Evolutionary conservation across 176 grass and related monocot genomes (phyloP), one percentile per base, ranked within the genome.

Genomic region (Tillandsia leiboldiana): DNA sequence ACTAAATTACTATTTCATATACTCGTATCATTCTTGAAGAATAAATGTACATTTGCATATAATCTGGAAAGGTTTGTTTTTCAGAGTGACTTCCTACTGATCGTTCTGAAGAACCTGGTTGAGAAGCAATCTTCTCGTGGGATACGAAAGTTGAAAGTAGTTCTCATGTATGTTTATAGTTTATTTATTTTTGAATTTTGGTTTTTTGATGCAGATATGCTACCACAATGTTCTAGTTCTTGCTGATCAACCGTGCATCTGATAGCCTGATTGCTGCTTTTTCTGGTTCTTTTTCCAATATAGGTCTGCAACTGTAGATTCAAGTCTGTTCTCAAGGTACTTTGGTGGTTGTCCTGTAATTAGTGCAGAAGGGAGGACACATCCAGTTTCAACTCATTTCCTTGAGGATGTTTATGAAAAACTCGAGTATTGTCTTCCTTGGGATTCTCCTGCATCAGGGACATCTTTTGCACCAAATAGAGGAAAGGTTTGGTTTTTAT

Each of bases 301-400:
- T 73, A 96, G 92, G 92, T 96, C 92, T 58, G 92, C 88, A 26
- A 96, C 92, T 64, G 83, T 96, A 69, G 92, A 96, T 79, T 83
- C 92, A 64, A 96, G 76, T 74, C 74, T 96, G 68, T 96, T 96
- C 76, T 83, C 86, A 72, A 81, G 78, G 70, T 96, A 96, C 75
- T 96, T 96, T 72, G 83, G 88, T 49, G 73, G 76, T 61, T 96
- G 92, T 53, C 92, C 92, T 69, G 88, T 96, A 64, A 92, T 96
- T 77, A 96, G 3, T 76, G 92, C 90, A 76, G 88, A 96, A 92
- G 92, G 92, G 77, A 89, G 92, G 70, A 96, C 92, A 73, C 88
- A 96, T 73, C 92, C 86, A 22, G 92, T 96, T 75, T 96, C 86
- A 83, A 80, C 73, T 76, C 67, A 85, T 67, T 96, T 89, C 72